phyloP scores from a whole-genome alignment of 768 basidiomycete genomes.

The Pleurotus salmoneostramineus region DNA sequence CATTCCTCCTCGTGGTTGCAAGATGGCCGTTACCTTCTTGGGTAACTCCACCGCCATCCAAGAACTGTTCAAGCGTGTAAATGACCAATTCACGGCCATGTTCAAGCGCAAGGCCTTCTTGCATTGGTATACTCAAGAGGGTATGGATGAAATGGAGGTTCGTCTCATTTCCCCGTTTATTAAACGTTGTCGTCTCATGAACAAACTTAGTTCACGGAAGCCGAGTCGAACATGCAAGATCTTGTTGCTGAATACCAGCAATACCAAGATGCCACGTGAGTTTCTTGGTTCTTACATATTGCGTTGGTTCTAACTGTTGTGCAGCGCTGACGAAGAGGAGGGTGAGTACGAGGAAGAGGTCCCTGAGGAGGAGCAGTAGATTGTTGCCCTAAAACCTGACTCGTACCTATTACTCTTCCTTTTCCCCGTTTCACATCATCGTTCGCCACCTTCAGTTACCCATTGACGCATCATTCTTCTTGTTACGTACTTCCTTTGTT shows the following conservation, averaged over 20 bases:
- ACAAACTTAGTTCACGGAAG: slow-evolving; percentile 79
- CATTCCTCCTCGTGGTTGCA: slow-evolving; percentile 91
- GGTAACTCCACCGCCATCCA: slow-evolving; percentile 98
- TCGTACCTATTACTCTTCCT: background rate
- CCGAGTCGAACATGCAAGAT: slow-evolving; percentile 99
- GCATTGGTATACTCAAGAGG: slow-evolving; percentile 99
- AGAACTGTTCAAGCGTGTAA: slow-evolving; percentile 98
- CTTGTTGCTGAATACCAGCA: slow-evolving; percentile 97
- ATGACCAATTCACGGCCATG: slow-evolving; percentile 98
- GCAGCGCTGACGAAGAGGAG: slow-evolving; percentile 65
- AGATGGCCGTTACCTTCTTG: slow-evolving; percentile 97
- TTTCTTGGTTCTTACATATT: slow-evolving; percentile 15
- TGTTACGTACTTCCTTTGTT: slow-evolving; percentile 16
- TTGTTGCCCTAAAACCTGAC: slow-evolving; percentile 3
- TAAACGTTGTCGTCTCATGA: slow-evolving; percentile 3
- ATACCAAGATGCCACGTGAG: slow-evolving; percentile 91
- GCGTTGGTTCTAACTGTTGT: background rate
- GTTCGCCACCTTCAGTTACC: slow-evolving; percentile 23
- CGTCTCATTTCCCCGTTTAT: background rate
- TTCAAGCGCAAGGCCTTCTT: slow-evolving; percentile 98
- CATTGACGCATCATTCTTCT: slow-evolving; percentile 29
- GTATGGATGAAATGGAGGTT: slow-evolving; percentile 98
- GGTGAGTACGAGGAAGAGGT: slow-evolving; percentile 85
- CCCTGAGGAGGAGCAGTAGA: slow-evolving; percentile 54
- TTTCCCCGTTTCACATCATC: slow-evolving; percentile 10